A percentile compares a stretch with the other conserved stretches of the same genome.
Evolutionary conservation across 2,329 filamentous ascomycete species (phyloP).

Genomic region (Simplicillium sp.): DNA sequence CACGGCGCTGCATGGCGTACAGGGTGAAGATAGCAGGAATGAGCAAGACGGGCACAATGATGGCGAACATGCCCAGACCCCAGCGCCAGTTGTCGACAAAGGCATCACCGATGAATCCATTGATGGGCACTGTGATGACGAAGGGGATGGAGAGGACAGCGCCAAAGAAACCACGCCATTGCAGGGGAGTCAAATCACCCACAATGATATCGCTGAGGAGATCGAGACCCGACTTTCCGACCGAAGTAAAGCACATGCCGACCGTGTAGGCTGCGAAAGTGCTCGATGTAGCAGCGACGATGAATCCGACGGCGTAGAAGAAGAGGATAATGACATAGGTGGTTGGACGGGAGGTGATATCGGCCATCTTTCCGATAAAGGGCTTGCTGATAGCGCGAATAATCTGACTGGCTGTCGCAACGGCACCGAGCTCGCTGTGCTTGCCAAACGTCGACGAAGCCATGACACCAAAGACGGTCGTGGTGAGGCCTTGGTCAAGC

Average conservation of each 20-base stretch:
- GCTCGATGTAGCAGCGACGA: conserved; percentile 44
- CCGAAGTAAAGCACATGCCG: conserved; percentile 47
- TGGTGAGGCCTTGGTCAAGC: conserved; percentile 26
- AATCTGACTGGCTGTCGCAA: conserved; percentile 20
- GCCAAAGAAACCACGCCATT: conserved; percentile 24
- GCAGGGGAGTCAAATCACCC: conserved; percentile 47
- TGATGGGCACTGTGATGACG: conserved; percentile 22
- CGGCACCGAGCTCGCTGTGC: conserved; percentile 9
- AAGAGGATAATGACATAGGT: conserved; percentile 45
- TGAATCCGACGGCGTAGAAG: conserved; percentile 46
- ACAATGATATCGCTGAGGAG: conserved; percentile 55
- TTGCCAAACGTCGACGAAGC: conserved; percentile 22
- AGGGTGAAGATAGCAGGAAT: conserved; percentile 47
- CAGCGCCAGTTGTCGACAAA: conserved; percentile 44
- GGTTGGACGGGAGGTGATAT: conserved; percentile 53
- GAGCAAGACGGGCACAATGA: conserved; percentile 48
- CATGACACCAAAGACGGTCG: conserved; percentile 21
- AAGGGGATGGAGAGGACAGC: no score
- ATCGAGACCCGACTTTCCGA: conserved; percentile 49
- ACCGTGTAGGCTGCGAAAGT: conserved; percentile 41
- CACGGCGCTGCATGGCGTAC: conserved; percentile 47
- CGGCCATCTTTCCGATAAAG: conserved; percentile 50
- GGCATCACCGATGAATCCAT: conserved; percentile 29
- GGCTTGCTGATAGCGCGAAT: conserved; percentile 46
- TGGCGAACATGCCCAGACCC: conserved; percentile 54